These are phyloP conservation scores for Sindora glabra DNA, from an alignment of 306 rosid genomes.

Conservation along the genomic window DNA sequence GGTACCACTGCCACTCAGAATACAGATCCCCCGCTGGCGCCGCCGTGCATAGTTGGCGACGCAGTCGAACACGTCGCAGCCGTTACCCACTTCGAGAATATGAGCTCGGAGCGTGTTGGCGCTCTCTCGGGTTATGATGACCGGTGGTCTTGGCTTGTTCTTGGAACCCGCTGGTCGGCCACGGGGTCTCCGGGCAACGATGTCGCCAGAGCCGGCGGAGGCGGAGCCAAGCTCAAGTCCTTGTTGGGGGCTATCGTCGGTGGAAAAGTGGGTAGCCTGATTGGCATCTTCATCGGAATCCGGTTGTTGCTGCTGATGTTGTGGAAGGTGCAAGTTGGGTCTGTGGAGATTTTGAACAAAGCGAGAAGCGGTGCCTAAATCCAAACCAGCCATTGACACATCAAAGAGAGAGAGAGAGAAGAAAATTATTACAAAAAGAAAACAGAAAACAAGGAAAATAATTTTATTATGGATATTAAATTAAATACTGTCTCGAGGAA, in stretches of 20 bases:
- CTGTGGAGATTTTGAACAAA: slow-evolving; percentile 60
- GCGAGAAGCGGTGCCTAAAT: slow-evolving; percentile 73
- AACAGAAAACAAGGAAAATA: slow-evolving; percentile 63
- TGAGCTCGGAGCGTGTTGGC: slow-evolving; percentile 92
- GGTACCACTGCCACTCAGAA: slow-evolving; percentile 72
- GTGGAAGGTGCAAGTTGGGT: slow-evolving; percentile 40
- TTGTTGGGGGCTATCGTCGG: slow-evolving; percentile 39
- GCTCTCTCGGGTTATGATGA: slow-evolving; percentile 79
- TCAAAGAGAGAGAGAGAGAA: slow-evolving; percentile 41
- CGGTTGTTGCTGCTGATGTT: slow-evolving; percentile 25
- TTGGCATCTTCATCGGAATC: slow-evolving; percentile 29
- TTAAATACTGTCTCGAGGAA: not conserved
- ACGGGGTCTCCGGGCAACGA: slow-evolving; percentile 48
- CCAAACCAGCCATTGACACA: slow-evolving; percentile 83
- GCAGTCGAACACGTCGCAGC: slow-evolving; percentile 78
- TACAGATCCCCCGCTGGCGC: slow-evolving; percentile 91
- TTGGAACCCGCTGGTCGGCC: slow-evolving; percentile 88
- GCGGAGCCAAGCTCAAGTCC: slow-evolving; percentile 44
- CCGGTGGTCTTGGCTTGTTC: slow-evolving; percentile 73
- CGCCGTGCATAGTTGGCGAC: slow-evolving; percentile 75
- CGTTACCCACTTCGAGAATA: slow-evolving; percentile 68
- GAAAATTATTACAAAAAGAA: slow-evolving; percentile 24
- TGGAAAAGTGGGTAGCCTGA: slow-evolving; percentile 22
- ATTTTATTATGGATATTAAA: slow-evolving; percentile 24
- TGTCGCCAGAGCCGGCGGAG: slow-evolving; percentile 32